Evolutionary conservation across 192 early-diverging fungal genomes (phyloP), one percentile per base, ranked within the genome.

Genomic region (Mortierella alpina): DNA sequence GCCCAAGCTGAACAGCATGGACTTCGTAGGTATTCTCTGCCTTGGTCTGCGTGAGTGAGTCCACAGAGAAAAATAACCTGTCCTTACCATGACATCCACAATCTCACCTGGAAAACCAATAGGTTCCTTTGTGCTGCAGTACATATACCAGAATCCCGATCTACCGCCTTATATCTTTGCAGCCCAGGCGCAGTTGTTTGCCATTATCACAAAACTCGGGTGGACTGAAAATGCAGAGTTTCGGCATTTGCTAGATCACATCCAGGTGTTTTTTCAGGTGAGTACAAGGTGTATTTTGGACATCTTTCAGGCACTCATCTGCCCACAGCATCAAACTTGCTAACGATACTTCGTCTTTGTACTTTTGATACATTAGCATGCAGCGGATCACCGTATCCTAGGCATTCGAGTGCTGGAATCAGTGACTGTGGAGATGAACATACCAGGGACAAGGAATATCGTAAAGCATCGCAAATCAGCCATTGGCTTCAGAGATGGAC

Each of bases 211-310:
- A 44, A 91, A 90, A 62, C 57, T 93, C 5, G 92, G 91, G n/a
- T 95, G 93, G 93, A 84, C 89, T 22, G 93, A 93, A 45, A 70
- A 85, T 9, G 85, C 88, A 44, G 87, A 89, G 56, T 95, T 93
- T 63, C 85, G 83, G 48, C 71, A 85, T 12, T 64, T 91, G 6
- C 49, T 86, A 39, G 72, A 84, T 40, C 85, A 88, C 15, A 63
- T 91, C n/a, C 64, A 85, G 42, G 85, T 89, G 44, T 91, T 90
- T 54, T 83, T 91, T 20, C 84, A 88, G 77, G 90, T 89, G 86
- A 59, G 15, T 31, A 0, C 10, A 58, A 13, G 17, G 12, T 2
- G 6, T 12, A 58, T 58, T 40, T 40, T 23, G 31, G 31, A 31
- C 31, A 31, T 2, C 31, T 2, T 31, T 2, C 31, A 31, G 31